These are phyloP conservation scores for Alternaria angustiovoidea DNA, from an alignment of 2,329 filamentous ascomycete species.

Conservation along the genomic window DNA sequence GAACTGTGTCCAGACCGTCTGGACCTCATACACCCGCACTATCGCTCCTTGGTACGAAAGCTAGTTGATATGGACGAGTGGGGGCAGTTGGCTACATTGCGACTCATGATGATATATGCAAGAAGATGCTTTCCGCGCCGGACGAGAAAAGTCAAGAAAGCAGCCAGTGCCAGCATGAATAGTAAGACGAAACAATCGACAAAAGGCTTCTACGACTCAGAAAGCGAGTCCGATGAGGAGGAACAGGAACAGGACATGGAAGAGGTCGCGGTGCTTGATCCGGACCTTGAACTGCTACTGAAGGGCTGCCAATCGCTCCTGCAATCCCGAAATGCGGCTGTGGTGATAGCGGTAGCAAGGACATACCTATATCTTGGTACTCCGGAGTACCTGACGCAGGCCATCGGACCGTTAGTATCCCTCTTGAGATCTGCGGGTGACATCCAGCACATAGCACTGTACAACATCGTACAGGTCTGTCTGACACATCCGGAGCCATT, in stretches of 20 bases:
- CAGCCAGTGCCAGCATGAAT: slow-evolving; percentile 50
- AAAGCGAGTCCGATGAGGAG: slow-evolving; percentile 51
- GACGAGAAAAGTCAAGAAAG: slow-evolving; percentile 65
- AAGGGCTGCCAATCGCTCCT: slow-evolving; percentile 83
- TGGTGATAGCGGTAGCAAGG: slow-evolving; percentile 85
- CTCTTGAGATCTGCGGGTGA: slow-evolving; percentile 85
- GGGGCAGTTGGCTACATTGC: slow-evolving; percentile 86
- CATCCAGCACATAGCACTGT: slow-evolving; percentile 87
- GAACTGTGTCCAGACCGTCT: slow-evolving; percentile 88
- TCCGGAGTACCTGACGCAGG: slow-evolving; percentile 73
- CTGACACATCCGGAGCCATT: slow-evolving; percentile 80
- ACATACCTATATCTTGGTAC: slow-evolving; percentile 88
- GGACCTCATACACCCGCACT: slow-evolving; percentile 90
- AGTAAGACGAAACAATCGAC: slow-evolving; percentile 53
- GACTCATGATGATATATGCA: slow-evolving; percentile 83
- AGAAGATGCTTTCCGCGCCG: slow-evolving; percentile 84
- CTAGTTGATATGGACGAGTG: slow-evolving; percentile 99
- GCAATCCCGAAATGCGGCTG: slow-evolving; percentile 90
- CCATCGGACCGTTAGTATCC: slow-evolving; percentile 85
- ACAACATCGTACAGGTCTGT: slow-evolving; percentile 95
- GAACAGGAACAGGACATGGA: slow-evolving; percentile 60
- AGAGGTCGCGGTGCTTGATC: slow-evolving; percentile 71
- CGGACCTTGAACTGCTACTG: slow-evolving; percentile 83
- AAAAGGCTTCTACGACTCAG: slow-evolving; percentile 78
- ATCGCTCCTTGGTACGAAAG: slow-evolving; percentile 84